These are phyloP conservation scores for Candida buenavistaensis DNA, from an alignment of 1,139 yeast genomes.

Conservation along the genomic window DNA sequence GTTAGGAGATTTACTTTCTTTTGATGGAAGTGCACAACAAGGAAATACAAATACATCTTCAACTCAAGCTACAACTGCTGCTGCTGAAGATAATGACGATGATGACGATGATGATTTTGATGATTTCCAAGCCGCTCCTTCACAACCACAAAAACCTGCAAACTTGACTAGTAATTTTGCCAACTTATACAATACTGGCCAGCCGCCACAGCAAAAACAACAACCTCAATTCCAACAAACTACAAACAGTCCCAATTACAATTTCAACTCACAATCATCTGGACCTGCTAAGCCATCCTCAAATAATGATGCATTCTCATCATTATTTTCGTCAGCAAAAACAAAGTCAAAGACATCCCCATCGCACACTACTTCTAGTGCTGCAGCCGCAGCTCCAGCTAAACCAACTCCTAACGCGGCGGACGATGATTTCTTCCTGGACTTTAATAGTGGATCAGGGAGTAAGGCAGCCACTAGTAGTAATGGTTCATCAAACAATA, in stretches of 20 bases:
- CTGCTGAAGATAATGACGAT: constrained; percentile 12
- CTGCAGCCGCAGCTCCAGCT: constrained; percentile 8
- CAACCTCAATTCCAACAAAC: constrained; percentile 16
- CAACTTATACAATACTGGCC: constrained; percentile 35
- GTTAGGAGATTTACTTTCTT: constrained; percentile 57
- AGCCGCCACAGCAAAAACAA: constrained; percentile 18
- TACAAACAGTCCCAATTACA: constrained; percentile 9
- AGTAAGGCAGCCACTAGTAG: constrained; percentile 7
- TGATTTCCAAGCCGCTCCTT: constrained; percentile 84
- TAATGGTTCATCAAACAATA: constrained; percentile 12
- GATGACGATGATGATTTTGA: constrained; percentile 87
- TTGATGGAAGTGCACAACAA: constrained; percentile 32
- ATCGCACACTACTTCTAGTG: constrained; percentile 12
- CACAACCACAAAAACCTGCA: constrained; percentile 32
- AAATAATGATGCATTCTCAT: constrained; percentile 76
- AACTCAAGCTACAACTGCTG: constrained; percentile 10
- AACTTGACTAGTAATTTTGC: constrained; percentile 38
- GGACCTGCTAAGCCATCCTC: constrained; percentile 36
- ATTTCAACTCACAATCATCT: constrained; percentile 14
- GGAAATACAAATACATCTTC: constrained; percentile 17
- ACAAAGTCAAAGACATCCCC: constrained; percentile 30
- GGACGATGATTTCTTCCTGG: constrained; percentile 1
- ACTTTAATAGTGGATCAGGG: not conserved
- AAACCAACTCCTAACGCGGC: constrained; percentile 2
- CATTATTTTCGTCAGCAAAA: constrained; percentile 74